Evolutionary conservation across 352 stramenopile genomes (phyloP).

Genomic region (Detonula confervacea): DNA sequence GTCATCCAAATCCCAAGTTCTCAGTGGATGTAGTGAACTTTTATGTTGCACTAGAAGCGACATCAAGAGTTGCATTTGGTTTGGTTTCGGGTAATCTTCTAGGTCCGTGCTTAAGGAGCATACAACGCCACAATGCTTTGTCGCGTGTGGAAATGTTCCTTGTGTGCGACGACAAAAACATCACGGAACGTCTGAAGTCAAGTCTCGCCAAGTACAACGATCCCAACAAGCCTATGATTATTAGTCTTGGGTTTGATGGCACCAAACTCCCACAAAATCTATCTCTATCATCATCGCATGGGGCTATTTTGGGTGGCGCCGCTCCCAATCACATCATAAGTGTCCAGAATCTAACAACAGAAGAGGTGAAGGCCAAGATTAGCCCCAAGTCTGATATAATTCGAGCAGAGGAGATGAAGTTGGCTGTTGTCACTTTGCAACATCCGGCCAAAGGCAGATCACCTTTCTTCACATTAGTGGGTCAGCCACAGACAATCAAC

Average conservation of each 20-base stretch:
- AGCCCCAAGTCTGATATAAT: constrained; percentile 6
- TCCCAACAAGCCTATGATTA: too few species aligned
- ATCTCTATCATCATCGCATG: neutral
- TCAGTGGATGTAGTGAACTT: neutral
- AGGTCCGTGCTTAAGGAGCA: neutral
- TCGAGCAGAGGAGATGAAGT: constrained; percentile 15
- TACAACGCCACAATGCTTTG: neutral
- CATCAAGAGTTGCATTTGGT: neutral
- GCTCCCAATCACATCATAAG: constrained; percentile 21
- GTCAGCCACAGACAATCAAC: constrained; percentile 24
- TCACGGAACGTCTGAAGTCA: neutral
- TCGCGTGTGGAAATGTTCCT: neutral
- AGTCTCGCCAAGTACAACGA: too few species aligned
- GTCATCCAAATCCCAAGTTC: neutral
- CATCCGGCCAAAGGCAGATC: neutral
- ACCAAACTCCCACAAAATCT: neutral
- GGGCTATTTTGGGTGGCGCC: constrained; percentile 13
- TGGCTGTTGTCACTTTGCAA: constrained; percentile 7
- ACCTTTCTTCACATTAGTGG: constrained; percentile 14
- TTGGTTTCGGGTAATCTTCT: neutral
- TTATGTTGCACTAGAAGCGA: neutral
- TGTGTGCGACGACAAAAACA: neutral
- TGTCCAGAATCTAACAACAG: neutral
- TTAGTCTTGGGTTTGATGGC: neutral
- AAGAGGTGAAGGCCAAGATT: constrained; percentile 7